These are phyloP conservation scores for Geotrichum australiense DNA, from an alignment of 1,139 yeast genomes.

Conservation along the genomic window DNA sequence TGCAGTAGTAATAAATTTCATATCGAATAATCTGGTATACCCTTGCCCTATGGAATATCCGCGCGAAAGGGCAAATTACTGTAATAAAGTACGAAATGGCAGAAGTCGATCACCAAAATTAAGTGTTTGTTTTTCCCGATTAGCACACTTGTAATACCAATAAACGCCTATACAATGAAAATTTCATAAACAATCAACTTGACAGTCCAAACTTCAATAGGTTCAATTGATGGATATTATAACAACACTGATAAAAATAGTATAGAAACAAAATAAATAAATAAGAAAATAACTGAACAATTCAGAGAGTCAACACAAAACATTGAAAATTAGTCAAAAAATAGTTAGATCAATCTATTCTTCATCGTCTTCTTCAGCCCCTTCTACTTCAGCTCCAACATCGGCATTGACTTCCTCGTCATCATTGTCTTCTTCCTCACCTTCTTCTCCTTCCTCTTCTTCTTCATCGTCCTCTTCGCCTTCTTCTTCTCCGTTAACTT, in stretches of 20 bases:
- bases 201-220: background rate
- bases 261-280: background rate
- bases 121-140: no score
- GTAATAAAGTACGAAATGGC: no score
- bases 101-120: no score
- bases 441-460: conserved; percentile 1
- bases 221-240: background rate
- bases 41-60: no score
- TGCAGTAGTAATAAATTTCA: no score
- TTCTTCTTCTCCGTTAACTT: background rate
- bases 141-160: no score
- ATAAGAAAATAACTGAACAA: background rate
- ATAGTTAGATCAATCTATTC: conserved; percentile 3
- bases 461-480: conserved; percentile 1
- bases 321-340: background rate
- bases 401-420: conserved; percentile 1
- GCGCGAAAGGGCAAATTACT: no score
- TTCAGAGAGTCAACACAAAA: no score
- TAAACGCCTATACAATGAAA: background rate
- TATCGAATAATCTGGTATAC: no score
- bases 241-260: background rate
- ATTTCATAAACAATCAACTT: background rate
- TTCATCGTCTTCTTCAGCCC: background rate
- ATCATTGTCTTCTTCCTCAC: background rate
- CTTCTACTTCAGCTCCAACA: conserved; percentile 1